Conservation (phyloP, 78 protist species). For the Guillardia theta region DNA sequence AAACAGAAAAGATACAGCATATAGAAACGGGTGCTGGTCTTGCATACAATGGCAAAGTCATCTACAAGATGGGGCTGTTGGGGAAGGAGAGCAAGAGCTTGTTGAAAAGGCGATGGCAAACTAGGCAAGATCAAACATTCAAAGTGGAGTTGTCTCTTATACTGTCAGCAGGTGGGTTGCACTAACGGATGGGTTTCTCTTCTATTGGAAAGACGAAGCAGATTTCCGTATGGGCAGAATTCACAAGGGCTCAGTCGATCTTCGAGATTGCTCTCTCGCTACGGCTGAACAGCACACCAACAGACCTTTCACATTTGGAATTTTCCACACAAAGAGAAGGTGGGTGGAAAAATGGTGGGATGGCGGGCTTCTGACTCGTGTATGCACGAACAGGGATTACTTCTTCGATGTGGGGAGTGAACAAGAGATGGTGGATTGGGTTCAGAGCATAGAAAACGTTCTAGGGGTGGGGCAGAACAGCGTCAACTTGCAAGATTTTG, state of each 20-base stretch:
- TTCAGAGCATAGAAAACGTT: neutral
- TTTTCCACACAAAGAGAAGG: neutral
- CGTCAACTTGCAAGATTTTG: neutral
- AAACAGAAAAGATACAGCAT: too few species aligned
- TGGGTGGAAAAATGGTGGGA: too few species aligned
- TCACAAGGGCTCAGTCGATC: neutral
- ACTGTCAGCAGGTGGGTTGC: neutral
- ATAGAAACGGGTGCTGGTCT: too few species aligned
- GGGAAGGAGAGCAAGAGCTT: neutral
- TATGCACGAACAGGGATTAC: too few species aligned
- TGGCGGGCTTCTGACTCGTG: too few species aligned
- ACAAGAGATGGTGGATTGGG: neutral
- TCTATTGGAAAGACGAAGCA: neutral
- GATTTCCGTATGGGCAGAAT: neutral
- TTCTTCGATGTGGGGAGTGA: neutral
- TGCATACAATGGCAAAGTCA: too few species aligned
- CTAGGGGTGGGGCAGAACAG: neutral
- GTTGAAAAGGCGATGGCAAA: neutral
- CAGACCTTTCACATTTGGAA: neutral
- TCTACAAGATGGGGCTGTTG: neutral
- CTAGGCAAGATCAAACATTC: neutral
- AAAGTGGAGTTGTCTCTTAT: neutral
- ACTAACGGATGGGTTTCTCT: neutral
- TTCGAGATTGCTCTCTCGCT: slow-evolving; percentile 11
- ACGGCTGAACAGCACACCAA: slow-evolving; percentile 40